Conservation (phyloP, 176 grass and related monocot species). For the Rhipidocladum racemiflorum region DNA sequence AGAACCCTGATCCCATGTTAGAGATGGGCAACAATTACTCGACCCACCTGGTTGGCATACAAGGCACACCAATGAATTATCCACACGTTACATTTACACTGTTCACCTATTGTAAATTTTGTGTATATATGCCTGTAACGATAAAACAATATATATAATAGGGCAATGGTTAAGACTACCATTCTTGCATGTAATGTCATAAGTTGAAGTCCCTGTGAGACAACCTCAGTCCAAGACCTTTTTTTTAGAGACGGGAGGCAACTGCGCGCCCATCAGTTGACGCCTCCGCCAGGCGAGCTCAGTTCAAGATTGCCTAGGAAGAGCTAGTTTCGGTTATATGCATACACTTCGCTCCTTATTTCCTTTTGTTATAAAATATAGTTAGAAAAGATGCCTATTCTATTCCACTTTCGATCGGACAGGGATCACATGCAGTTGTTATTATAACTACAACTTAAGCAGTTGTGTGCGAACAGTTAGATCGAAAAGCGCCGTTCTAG, state of each 20-base stretch:
- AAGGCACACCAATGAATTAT: conserved; percentile 28
- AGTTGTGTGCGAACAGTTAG: too few species aligned
- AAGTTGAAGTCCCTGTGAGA: background rate
- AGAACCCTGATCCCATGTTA: conserved; percentile 82
- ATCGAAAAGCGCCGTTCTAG: too few species aligned
- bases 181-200: background rate
- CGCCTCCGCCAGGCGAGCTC: too few species aligned
- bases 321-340: too few species aligned
- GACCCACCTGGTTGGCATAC: conserved; percentile 35
- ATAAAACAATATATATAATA: background rate
- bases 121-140: background rate
- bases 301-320: background rate
- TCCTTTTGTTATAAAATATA: background rate
- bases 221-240: background rate
- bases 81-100: background rate
- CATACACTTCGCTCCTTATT: too few species aligned
- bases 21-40: conserved; percentile 24
- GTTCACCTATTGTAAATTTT: background rate
- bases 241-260: too few species aligned
- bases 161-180: background rate
- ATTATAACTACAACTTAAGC: too few species aligned
- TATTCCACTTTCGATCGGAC: too few species aligned
- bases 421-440: too few species aligned
- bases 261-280: too few species aligned
- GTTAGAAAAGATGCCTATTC: background rate